phyloP scores from a whole-genome alignment of 371 early-diverging fungal genomes.

The Actinomortierella ambigua region DNA sequence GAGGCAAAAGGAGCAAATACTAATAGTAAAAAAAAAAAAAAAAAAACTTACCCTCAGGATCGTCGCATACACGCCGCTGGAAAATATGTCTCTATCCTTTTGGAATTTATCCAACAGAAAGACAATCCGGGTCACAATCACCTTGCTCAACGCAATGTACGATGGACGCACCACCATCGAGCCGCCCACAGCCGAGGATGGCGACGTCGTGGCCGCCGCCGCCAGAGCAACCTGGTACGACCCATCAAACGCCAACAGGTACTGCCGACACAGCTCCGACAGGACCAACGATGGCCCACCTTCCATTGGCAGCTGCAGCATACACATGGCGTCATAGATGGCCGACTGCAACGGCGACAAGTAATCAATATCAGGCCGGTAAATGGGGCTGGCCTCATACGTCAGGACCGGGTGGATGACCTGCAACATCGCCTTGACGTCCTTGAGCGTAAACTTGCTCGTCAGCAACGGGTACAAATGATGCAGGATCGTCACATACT shows the following conservation, averaged over 20 bases:
- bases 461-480: constrained; percentile 67
- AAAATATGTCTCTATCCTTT: constrained; percentile 57
- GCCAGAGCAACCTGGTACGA: constrained; percentile 49
- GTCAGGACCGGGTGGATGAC: constrained; percentile 63
- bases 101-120: constrained; percentile 62
- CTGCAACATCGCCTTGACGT: constrained; percentile 58
- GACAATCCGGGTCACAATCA: constrained; percentile 60
- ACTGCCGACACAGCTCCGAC: constrained; percentile 33
- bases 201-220: constrained; percentile 7
- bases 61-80: constrained; percentile 70
- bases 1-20: too few relatives aligned
- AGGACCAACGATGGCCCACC: constrained; percentile 29
- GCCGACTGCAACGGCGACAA: constrained; percentile 65
- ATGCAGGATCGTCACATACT: constrained; percentile 66
- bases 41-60: constrained; percentile 55
- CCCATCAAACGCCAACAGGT: constrained; percentile 34
- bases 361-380: constrained; percentile 59
- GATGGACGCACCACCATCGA: constrained; percentile 27
- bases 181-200: constrained; percentile 5
- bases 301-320: constrained; percentile 46
- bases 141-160: constrained; percentile 80
- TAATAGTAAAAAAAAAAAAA: too few relatives aligned
- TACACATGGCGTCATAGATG: constrained; percentile 54
- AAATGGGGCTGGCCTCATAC: constrained; percentile 59
- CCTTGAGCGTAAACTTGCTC: constrained; percentile 53